Evolutionary conservation across 176 grass and related monocot genomes (phyloP).

Genomic region (Chrysopogon serrulatus): DNA sequence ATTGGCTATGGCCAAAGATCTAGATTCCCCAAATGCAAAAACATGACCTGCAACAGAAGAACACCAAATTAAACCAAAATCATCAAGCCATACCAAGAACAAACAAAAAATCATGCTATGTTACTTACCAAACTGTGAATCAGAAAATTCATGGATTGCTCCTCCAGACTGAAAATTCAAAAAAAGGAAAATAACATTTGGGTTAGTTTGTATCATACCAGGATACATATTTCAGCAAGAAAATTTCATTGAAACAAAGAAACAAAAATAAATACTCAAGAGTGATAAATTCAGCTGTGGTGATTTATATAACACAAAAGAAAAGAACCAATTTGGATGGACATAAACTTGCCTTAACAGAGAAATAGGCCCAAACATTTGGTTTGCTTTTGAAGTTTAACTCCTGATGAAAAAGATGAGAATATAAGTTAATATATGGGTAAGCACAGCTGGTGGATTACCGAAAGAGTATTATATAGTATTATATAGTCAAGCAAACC

Average conservation of each 20-base stretch:
- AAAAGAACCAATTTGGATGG: slow-evolving; percentile 29
- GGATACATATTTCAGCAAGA: slow-evolving; percentile 14
- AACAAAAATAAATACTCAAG: neutral
- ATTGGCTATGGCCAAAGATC: slow-evolving; percentile 90
- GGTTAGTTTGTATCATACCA: slow-evolving; percentile 7
- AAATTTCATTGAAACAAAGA: neutral
- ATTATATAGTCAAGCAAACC: neutral
- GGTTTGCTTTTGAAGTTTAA: slow-evolving; percentile 99
- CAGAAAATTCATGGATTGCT: slow-evolving; percentile 98
- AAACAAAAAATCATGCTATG: neutral
- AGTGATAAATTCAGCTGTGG: neutral
- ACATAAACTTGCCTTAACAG: slow-evolving; percentile 84
- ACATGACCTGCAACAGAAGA: slow-evolving; percentile 71
- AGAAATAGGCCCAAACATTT: slow-evolving; percentile 98
- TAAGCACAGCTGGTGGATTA: neutral
- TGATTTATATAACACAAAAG: slow-evolving; percentile 21
- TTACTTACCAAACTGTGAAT: slow-evolving; percentile 94
- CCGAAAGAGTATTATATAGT: neutral
- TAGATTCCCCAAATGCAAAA: slow-evolving; percentile 98
- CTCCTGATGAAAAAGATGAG: slow-evolving; percentile 44
- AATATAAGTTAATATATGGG: neutral
- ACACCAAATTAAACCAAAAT: slow-evolving; percentile 22
- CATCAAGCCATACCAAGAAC: neutral
- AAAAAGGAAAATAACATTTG: neutral
- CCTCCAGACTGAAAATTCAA: slow-evolving; percentile 81